These are phyloP conservation scores for Anastatica hierochuntica DNA, from an alignment of 345 rosid genomes.

Conservation along the genomic window DNA sequence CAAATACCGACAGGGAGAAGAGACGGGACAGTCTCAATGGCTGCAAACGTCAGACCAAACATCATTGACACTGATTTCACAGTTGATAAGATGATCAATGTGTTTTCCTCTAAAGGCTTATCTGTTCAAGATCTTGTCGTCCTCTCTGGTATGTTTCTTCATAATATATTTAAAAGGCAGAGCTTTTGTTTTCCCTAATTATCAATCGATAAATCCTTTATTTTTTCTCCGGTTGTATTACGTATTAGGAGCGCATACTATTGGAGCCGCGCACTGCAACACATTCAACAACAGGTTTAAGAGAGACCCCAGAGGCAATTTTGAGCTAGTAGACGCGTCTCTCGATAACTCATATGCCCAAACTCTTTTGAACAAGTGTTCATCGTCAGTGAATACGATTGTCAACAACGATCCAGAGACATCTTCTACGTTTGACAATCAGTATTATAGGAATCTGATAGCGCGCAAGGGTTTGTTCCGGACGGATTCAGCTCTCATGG, in stretches of 20 bases:
- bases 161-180: neutral
- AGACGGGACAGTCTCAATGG: conserved; percentile 50
- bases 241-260: conserved; percentile 60
- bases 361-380: conserved; percentile 40
- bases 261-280: conserved; percentile 68
- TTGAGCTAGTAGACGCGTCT: conserved; percentile 37
- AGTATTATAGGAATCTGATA: conserved; percentile 45
- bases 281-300: conserved; percentile 55
- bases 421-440: conserved; percentile 50
- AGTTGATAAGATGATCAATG: conserved; percentile 45
- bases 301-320: conserved; percentile 39
- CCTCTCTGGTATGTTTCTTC: conserved; percentile 44
- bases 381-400: conserved; percentile 27
- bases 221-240: too few species aligned
- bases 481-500: conserved; percentile 55
- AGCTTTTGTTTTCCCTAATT: neutral
- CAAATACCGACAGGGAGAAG: conserved; percentile 60
- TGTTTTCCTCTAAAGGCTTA: conserved; percentile 60
- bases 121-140: conserved; percentile 56
- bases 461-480: conserved; percentile 59
- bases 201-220: too few species aligned
- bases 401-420: conserved; percentile 59
- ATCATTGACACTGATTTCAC: conserved; percentile 64
- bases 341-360: conserved; percentile 44
- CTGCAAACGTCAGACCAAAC: conserved; percentile 52